Evolutionary conservation across 106 monocot genomes (phyloP), one percentile per base, ranked within the genome.

Genomic region (Allium sativum): DNA sequence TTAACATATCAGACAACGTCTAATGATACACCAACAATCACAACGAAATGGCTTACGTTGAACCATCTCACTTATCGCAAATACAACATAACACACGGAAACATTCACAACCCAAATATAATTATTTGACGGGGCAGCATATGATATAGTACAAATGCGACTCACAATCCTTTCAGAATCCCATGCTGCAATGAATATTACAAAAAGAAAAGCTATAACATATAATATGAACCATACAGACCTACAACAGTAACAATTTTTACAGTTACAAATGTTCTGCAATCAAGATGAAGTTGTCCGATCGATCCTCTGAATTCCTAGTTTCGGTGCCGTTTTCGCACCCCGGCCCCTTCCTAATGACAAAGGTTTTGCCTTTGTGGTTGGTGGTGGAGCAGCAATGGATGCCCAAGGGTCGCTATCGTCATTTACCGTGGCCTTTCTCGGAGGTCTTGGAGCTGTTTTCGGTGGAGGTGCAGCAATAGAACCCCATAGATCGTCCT

Each of bases 331-430:
- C 11, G 81, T 62, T 67, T 83, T 86, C 21, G 73, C 21, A 52
- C 77, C 86, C 60, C 81, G 78, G 0, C 94, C 94, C 69, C 94
- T 74, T 1, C 90, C 86, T 13, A 76, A 45, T n/a, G 93, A 77
- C 65, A 95, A 81, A 7, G 94, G 94, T 68, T 82, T 95, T 44
- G 81, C 94, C 69, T 75, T 95, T 14, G 94, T 90, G 18, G 72
- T 73, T 14, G 94, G 94, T 18, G 90, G 74, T 57, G 86, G 83
- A 17, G 89, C 94, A 15, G 94, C 94, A 54, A 94, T 94, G 47
- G 89, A 80, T 18, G 86, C 86, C 94, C 94, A 94, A 9, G 84
- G 93, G 68, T 90, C 83, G 50, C 68, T 74, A 22, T 84, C 81
- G 45, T 81, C 78, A 20, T 50, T 59, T 10, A 50, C 48, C 9